Percentiles rank a stretch among this genome's conserved stretches.
phyloP scores from a whole-genome alignment of 1,139 yeast species.

The Starmera stellimalicola region DNA sequence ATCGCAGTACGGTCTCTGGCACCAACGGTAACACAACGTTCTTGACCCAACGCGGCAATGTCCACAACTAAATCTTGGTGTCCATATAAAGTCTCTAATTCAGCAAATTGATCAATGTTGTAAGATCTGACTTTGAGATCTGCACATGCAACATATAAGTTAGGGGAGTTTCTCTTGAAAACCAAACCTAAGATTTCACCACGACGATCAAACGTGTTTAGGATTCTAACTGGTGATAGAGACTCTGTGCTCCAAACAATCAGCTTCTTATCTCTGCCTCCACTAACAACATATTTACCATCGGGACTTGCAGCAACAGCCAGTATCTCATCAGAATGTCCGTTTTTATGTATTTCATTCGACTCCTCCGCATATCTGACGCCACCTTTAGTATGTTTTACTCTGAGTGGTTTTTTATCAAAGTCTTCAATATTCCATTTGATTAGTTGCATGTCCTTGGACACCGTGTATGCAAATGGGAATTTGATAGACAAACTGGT shows the following conservation, averaged over 20 bases:
- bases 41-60: conserved; percentile 70
- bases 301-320: conserved; percentile 82
- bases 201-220: conserved; percentile 61
- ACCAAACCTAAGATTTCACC: conserved; percentile 66
- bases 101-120: conserved; percentile 78
- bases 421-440: conserved; percentile 62
- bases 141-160: conserved; percentile 85
- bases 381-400: conserved; percentile 63
- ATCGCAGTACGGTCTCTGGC: conserved; percentile 90
- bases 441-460: conserved; percentile 72
- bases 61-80: conserved; percentile 88
- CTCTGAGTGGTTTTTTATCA: conserved; percentile 44
- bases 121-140: conserved; percentile 86
- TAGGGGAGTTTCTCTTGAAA: conserved; percentile 76
- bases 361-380: conserved; percentile 42
- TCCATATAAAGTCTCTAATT: conserved; percentile 84
- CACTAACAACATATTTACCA: conserved; percentile 83
- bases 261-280: conserved; percentile 74
- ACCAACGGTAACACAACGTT: conserved; percentile 93
- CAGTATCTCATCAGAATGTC: conserved; percentile 69
- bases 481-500: conserved; percentile 32
- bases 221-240: conserved; percentile 61
- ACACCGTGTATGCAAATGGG: conserved; percentile 57
- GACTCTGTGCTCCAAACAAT: conserved; percentile 82
- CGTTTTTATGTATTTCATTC: conserved; percentile 35